Percentiles rank a stretch among this genome's conserved stretches.
Evolutionary conservation across 2,329 filamentous ascomycete genomes (phyloP).

Genomic region (Metarhizium album): DNA sequence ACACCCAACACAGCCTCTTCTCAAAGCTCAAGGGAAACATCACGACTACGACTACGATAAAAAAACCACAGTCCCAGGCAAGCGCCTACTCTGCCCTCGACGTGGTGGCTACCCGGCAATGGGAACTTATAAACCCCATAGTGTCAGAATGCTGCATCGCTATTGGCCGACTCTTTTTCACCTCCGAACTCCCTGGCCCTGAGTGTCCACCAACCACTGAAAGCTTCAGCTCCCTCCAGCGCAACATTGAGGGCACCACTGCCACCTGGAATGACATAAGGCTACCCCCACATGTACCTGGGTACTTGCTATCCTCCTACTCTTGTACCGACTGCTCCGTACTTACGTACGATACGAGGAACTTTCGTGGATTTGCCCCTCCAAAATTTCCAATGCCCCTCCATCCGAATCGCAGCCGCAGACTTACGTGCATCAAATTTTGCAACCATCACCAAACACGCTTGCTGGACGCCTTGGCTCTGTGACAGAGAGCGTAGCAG

Average conservation of each 20-base stretch:
- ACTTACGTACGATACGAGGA: no score
- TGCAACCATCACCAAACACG: background rate
- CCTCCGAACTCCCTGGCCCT: background rate
- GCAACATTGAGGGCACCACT: background rate
- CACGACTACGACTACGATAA: no score
- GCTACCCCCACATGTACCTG: no score
- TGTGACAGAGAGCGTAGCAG: conserved; percentile 7
- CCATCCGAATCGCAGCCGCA: conserved; percentile 5
- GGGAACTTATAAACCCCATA: no score
- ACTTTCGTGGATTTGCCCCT: conserved; percentile 15
- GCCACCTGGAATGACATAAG: conserved; percentile 7
- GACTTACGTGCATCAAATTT: background rate
- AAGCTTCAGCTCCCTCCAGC: conserved; percentile 3
- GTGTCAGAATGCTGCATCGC: background rate
- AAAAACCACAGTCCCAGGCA: no score
- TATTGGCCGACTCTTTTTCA: background rate
- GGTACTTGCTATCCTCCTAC: no score
- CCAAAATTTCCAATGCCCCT: conserved; percentile 13
- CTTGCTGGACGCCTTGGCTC: conserved; percentile 4
- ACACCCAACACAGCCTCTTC: background rate
- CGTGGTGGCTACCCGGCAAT: no score
- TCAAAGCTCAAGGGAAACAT: background rate
- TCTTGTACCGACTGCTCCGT: no score
- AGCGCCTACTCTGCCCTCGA: no score
- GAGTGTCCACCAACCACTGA: background rate